Evolutionary conservation across 2,329 filamentous ascomycete genomes (phyloP).

Genomic region (Penicillium sp.): DNA sequence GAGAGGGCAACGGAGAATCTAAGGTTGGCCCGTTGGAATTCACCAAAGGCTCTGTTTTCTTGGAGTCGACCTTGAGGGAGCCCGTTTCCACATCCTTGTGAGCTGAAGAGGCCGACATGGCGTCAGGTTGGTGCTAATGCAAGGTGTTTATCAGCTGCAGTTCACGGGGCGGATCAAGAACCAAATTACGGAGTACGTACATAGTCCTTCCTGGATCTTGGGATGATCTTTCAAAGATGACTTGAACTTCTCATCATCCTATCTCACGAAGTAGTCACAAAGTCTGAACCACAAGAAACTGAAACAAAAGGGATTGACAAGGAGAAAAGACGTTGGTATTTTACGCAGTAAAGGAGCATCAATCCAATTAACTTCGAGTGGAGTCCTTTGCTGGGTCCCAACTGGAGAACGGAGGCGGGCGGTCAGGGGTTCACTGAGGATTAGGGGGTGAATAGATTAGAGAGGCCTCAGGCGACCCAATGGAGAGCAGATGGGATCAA

Average conservation of each 20-base stretch:
- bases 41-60: conserved; percentile 20
- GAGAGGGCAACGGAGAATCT: conserved; percentile 31
- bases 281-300: not conserved
- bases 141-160: conserved; percentile 19
- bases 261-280: not conserved
- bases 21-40: conserved; percentile 23
- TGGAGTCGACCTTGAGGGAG: conserved; percentile 18
- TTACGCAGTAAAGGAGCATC: conserved; percentile 28
- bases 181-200: too few relatives aligned
- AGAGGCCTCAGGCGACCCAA: too few relatives aligned
- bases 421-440: conserved; percentile 10
- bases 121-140: conserved; percentile 25
- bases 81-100: conserved; percentile 18
- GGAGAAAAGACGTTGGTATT: conserved; percentile 14
- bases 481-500: too few relatives aligned
- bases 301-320: not conserved
- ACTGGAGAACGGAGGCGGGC: conserved; percentile 25
- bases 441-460: too few relatives aligned
- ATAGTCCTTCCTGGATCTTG: conserved; percentile 21
- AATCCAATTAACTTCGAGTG: conserved; percentile 28
- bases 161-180: conserved; percentile 8
- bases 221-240: conserved; percentile 8
- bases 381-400: conserved; percentile 29
- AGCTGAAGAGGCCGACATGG: conserved; percentile 18
- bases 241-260: conserved; percentile 13